These are phyloP conservation scores for Camillea tinctor DNA, from an alignment of 2,329 filamentous ascomycete genomes.

Conservation along the genomic window DNA sequence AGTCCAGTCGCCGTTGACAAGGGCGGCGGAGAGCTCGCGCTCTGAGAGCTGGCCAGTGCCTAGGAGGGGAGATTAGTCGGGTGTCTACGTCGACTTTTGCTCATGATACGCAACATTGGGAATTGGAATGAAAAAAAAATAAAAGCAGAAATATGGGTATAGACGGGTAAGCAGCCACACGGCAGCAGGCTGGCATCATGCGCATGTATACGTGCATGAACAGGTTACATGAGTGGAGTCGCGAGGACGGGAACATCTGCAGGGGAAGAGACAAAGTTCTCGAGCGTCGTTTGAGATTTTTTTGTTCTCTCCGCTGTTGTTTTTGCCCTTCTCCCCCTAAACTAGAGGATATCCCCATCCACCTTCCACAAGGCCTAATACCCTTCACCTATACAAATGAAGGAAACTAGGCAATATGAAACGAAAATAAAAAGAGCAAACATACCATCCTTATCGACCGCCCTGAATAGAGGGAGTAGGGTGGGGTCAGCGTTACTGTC, in stretches of 20 bases:
- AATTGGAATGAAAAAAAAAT: not conserved
- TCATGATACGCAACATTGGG: too few species aligned
- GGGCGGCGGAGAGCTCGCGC: slow-evolving; percentile 79
- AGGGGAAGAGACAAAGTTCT: not conserved
- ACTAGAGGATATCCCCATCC: too few species aligned
- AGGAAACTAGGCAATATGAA: too few species aligned
- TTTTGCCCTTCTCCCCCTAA: too few species aligned
- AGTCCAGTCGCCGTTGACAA: slow-evolving; percentile 96
- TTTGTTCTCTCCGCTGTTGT: too few species aligned
- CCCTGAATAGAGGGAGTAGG: slow-evolving; percentile 81
- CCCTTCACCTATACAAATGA: not conserved
- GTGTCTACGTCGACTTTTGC: not conserved
- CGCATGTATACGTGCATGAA: too few species aligned
- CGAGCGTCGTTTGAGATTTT: too few species aligned
- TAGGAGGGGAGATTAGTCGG: slow-evolving; percentile 29
- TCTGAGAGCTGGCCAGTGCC: slow-evolving; percentile 82
- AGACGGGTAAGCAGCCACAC: not conserved
- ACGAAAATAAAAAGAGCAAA: too few species aligned
- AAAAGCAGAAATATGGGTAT: not conserved
- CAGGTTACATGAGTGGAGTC: not conserved
- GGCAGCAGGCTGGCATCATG: not conserved
- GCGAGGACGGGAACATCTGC: not conserved
- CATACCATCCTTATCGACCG: slow-evolving; percentile 81
- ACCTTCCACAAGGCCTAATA: too few species aligned
- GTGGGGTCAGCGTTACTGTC: slow-evolving; percentile 62